Percentiles rank a stretch among this genome's conserved stretches.
These are phyloP conservation scores for Schizosaccharomyces octosporus DNA, from an alignment of 805 yeast species.

Conservation along the genomic window DNA sequence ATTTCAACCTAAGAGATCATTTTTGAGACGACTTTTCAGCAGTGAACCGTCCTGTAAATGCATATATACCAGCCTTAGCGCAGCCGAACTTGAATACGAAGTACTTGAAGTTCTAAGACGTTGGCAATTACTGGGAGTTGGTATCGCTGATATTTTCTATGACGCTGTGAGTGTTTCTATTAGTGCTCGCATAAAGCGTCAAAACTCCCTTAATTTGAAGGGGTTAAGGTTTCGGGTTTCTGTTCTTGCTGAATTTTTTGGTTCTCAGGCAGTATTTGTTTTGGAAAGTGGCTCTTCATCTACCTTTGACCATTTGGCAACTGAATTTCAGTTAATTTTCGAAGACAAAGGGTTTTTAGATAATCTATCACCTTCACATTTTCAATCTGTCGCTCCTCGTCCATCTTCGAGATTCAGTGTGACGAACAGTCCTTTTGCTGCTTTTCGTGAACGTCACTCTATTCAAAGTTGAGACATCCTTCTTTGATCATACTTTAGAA, in stretches of 20 bases:
- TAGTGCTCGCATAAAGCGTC: background rate
- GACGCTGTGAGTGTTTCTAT: background rate
- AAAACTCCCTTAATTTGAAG: background rate
- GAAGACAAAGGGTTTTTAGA: background rate
- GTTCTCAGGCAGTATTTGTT: background rate
- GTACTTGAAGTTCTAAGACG: conserved; percentile 1
- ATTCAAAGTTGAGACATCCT: background rate
- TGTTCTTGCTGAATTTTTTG: background rate
- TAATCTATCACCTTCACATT: background rate
- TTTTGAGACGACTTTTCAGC: background rate
- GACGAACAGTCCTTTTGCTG: background rate
- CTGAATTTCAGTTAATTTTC: background rate
- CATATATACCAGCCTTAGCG: background rate
- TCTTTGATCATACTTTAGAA: background rate
- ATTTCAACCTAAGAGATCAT: background rate
- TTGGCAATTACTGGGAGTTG: conserved; percentile 1
- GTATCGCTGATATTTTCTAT: background rate
- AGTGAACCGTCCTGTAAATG: background rate
- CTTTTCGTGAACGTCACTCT: background rate
- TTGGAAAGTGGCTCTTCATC: background rate
- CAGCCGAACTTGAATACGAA: background rate
- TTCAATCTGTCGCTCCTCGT: background rate
- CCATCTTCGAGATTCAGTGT: background rate
- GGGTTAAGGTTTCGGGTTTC: background rate
- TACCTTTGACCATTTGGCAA: background rate